Conservation (phyloP, 2,329 filamentous ascomycete genomes). For the Bipolaris cookei region DNA sequence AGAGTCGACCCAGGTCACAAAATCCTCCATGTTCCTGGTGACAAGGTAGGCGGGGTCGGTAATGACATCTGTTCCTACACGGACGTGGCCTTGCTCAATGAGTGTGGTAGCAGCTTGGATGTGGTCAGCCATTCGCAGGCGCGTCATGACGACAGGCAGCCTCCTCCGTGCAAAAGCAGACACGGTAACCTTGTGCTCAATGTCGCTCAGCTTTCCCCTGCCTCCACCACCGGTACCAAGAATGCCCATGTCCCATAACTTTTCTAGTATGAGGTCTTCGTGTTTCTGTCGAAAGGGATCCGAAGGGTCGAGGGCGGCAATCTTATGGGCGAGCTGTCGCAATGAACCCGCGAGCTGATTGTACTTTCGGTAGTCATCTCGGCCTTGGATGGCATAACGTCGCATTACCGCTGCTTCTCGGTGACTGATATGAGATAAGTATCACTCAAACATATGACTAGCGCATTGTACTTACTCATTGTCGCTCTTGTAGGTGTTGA, state of each 20-base stretch:
- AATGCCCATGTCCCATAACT: conserved; percentile 91
- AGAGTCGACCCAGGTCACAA: conserved; percentile 93
- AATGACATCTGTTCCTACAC: conserved; percentile 87
- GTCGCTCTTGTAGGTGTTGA: conserved; percentile 91
- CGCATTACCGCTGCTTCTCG: conserved; percentile 80
- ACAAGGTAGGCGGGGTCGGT: conserved; percentile 91
- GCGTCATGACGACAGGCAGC: conserved; percentile 88
- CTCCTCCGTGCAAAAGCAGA: conserved; percentile 84
- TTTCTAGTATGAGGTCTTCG: conserved; percentile 86
- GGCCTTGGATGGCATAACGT: conserved; percentile 87
- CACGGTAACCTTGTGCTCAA: conserved; percentile 89
- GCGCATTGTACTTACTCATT: conserved; percentile 53
- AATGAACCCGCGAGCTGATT: conserved; percentile 66
- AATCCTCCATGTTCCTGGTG: conserved; percentile 89
- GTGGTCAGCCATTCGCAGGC: conserved; percentile 89
- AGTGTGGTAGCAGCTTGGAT: conserved; percentile 80
- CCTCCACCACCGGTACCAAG: conserved; percentile 70
- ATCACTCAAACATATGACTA: no score
- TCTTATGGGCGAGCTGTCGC: conserved; percentile 85
- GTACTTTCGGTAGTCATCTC: conserved; percentile 72
- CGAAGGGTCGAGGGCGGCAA: conserved; percentile 79
- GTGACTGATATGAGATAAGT: conserved; percentile 57
- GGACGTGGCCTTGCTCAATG: conserved; percentile 92
- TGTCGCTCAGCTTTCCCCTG: conserved; percentile 67
- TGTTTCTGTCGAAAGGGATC: conserved; percentile 81